These are phyloP conservation scores for Nannochloropsis oceanica DNA, from an alignment of 108 stramenopile species.

Conservation along the genomic window DNA sequence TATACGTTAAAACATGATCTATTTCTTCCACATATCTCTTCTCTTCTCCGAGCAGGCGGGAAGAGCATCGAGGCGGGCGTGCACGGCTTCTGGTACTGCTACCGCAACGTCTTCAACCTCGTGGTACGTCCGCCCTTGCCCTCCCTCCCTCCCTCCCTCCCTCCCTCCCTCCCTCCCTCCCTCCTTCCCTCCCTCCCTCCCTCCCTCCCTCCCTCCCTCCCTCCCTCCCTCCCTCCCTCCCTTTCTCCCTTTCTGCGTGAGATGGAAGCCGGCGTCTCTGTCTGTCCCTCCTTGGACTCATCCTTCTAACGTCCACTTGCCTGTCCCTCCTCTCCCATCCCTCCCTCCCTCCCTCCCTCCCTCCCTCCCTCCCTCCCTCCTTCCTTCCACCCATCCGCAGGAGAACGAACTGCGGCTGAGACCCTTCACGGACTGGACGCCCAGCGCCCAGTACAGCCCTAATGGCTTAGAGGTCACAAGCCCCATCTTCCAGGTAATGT, in stretches of 20 bases:
- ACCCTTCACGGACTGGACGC: background rate
- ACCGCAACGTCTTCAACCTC: constrained; percentile 51
- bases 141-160: background rate
- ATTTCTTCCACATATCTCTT: too few relatives aligned
- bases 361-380: too few relatives aligned
- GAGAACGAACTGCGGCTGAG: constrained; percentile 19
- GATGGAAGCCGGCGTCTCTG: background rate
- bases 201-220: constrained; percentile 21
- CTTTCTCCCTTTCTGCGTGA: constrained; percentile 51
- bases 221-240: constrained; percentile 8
- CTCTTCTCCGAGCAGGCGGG: constrained; percentile 10
- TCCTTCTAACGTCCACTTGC: too few relatives aligned
- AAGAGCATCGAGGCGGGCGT: constrained; percentile 52
- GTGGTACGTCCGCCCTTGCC: constrained; percentile 38
- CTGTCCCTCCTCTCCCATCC: too few relatives aligned
- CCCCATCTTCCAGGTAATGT: too few relatives aligned
- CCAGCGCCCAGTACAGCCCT: background rate
- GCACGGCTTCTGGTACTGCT: constrained; percentile 67
- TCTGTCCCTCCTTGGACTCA: constrained; percentile 37
- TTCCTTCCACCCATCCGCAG: constrained; percentile 52
- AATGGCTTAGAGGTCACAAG: background rate
- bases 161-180: constrained; percentile 30
- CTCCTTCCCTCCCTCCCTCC: constrained; percentile 20
- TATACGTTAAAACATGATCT: too few relatives aligned
- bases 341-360: too few relatives aligned